phyloP scores from a whole-genome alignment of 208 protist species.

The Balamuthia mandrillaris region DNA sequence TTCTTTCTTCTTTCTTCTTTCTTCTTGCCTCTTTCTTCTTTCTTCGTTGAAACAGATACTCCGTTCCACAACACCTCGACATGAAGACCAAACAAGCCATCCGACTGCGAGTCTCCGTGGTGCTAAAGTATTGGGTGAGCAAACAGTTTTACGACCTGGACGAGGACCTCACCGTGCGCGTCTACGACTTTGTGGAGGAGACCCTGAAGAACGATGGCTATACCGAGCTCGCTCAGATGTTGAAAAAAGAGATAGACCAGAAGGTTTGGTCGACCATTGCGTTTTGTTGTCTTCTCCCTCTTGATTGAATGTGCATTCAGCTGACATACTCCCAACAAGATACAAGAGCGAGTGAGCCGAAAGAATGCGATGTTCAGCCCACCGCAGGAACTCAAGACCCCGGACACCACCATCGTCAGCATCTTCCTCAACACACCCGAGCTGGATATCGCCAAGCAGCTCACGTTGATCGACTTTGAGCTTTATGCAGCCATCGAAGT shows the following conservation, averaged over 20 bases:
- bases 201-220: conserved; percentile 50
- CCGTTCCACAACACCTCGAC: conserved; percentile 27
- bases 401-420: too few relatives aligned
- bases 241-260: conserved; percentile 20
- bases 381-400: too few relatives aligned
- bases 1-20: background rate
- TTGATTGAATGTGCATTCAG: too few relatives aligned
- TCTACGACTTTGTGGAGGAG: conserved; percentile 57
- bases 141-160: conserved; percentile 61
- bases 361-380: too few relatives aligned
- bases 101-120: conserved; percentile 43
- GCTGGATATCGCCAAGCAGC: conserved; percentile 58
- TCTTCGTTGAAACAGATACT: conserved; percentile 45
- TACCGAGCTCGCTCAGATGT: conserved; percentile 25
- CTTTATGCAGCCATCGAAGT: conserved; percentile 47
- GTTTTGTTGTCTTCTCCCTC: too few relatives aligned
- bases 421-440: too few relatives aligned
- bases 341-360: too few relatives aligned
- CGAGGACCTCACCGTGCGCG: conserved; percentile 42
- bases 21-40: background rate
- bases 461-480: conserved; percentile 65
- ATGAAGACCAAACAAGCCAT: conserved; percentile 29
- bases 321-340: too few relatives aligned
- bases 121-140: conserved; percentile 65
- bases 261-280: too few relatives aligned